Base-by-base conservation (phyloP, 2,329 filamentous ascomycete species). In the Alternaria atra region DNA sequence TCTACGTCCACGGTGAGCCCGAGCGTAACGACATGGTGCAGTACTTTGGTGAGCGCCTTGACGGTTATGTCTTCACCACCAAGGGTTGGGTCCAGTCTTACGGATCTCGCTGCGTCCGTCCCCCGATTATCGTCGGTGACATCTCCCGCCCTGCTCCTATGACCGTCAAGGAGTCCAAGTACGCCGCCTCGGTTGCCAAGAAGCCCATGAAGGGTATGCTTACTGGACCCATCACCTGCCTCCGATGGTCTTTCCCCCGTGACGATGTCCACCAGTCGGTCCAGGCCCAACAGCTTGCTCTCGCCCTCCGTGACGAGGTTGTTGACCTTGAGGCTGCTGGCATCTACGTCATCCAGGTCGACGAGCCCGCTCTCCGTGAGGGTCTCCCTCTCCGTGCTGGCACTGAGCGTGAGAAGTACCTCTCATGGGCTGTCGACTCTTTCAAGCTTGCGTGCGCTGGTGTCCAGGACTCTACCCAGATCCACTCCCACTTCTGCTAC, bases 201-300 rank as follows among this genome's bases (percentile, higher is more conserved):
- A 98, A 97, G 89, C 94, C 95, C 84, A 98, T 99, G 95, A 99
- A 99, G 92, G 95, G 95, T 82, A 99, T 99, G 95, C 90, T 99
- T 80, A 99, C 95, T 83, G 95, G 95, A 63, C 95, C 95, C 74
- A 96, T 99, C 85, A 99, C 95, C 78, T 99, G 95, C 85, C 86
- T 99, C 76, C 91, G 95, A 83, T 99, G 95, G 95, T 99, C 95
- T 65, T 99, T 98, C 92, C 95, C 95, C 76, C 95, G 95, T 92
- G 94, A 97, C 80, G 95, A 99, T 79, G 92, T 99, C 67, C 95
- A 99, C 87, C 95, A 99, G 88, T 97, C 94, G 61, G 90, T 98
- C 77, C 95, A 99, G 87, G 95, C 95, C 79, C 91, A 97, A 87
- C 95, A 99, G 87, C 92, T 99, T 76, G 95, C 94, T 81, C 91